phyloP scores from a whole-genome alignment of 2,329 filamentous ascomycete species.

The Trichoderma endophyticum region DNA sequence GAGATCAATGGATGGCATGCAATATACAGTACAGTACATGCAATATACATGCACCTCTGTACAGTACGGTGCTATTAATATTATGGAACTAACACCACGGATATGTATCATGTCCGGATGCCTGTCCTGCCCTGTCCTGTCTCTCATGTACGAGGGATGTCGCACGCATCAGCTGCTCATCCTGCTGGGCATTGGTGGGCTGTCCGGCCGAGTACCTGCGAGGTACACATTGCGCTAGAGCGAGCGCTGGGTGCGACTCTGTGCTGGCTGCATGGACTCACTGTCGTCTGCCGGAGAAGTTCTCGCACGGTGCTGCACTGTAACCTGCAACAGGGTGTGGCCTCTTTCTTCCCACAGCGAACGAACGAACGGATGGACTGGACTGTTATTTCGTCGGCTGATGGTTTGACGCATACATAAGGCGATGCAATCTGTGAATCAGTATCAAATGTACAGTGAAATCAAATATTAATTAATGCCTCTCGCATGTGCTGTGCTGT shows the following conservation, averaged over 20 bases:
- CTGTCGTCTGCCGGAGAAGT: background rate
- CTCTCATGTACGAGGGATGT: constrained; percentile 2
- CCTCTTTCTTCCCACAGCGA: background rate
- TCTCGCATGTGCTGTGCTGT: background rate
- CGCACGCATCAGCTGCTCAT: constrained; percentile 15
- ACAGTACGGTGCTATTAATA: background rate
- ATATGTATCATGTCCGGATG: background rate
- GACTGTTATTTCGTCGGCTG: background rate
- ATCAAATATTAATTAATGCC: background rate
- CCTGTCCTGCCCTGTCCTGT: background rate
- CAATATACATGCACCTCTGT: background rate
- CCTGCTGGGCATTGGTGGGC: background rate
- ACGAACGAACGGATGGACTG: background rate
- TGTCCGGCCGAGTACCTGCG: background rate
- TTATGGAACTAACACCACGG: background rate
- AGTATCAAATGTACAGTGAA: background rate
- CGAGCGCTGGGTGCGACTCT: constrained; percentile 9
- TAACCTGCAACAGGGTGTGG: constrained; percentile 17
- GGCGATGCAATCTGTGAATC: background rate
- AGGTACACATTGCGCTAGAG: background rate
- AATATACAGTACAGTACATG: background rate
- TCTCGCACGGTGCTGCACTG: constrained; percentile 11
- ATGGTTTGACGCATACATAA: background rate
- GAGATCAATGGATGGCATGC: background rate
- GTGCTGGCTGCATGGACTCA: background rate